Percentiles rank a stretch among this genome's conserved stretches.
Evolutionary conservation across 140 eudicot genomes (phyloP).

Genomic region (Flaveria floridana): DNA sequence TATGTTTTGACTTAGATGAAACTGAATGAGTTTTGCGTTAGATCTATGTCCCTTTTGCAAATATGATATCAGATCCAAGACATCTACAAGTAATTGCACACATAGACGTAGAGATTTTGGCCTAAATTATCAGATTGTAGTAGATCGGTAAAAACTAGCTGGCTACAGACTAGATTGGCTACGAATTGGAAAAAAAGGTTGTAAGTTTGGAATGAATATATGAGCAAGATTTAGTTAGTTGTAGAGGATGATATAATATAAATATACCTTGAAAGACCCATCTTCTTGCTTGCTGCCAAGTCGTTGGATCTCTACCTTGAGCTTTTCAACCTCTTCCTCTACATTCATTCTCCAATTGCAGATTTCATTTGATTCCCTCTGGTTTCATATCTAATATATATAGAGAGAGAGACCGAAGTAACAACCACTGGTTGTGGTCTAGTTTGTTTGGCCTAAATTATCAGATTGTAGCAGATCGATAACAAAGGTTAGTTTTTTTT

Average conservation of each 20-base stretch:
- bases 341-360: conserved; percentile 61
- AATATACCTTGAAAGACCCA: conserved; percentile 81
- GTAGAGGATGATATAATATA: neutral
- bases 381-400: neutral
- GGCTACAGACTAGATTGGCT: too few relatives aligned
- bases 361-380: neutral
- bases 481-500: too few relatives aligned
- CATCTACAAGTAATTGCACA: neutral
- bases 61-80: neutral
- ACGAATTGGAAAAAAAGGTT: neutral
- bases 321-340: conserved; percentile 86
- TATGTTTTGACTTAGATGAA: too few relatives aligned
- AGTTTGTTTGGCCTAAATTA: too few relatives aligned
- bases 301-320: conserved; percentile 85
- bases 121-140: conserved; percentile 7
- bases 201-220: neutral
- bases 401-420: neutral
- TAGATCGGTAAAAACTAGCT: neutral
- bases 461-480: too few relatives aligned
- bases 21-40: too few relatives aligned
- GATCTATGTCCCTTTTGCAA: too few relatives aligned
- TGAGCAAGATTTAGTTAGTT: too few relatives aligned
- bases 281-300: conserved; percentile 78
- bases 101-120: neutral
- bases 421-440: too few relatives aligned